Percentiles rank a stretch among this genome's conserved stretches.
Evolutionary conservation across 768 basidiomycete genomes (phyloP).

Genomic region (Coprinopsis cinerea): DNA sequence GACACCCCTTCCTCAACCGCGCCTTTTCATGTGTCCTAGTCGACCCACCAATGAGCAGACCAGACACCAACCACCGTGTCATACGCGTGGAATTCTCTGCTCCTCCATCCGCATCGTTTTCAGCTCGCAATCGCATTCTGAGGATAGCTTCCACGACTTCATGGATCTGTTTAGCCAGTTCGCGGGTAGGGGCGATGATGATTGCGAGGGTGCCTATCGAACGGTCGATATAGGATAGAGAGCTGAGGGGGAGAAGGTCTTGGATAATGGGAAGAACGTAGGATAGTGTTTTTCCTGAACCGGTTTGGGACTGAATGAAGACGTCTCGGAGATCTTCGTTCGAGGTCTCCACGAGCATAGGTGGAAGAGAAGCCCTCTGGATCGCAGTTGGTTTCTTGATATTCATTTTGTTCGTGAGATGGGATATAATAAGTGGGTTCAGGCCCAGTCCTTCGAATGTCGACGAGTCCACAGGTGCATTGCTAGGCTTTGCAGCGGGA

Average conservation of each 20-base stretch:
- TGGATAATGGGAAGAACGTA: conserved; percentile 94
- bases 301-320: conserved; percentile 95
- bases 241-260: conserved; percentile 85
- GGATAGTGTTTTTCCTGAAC: conserved; percentile 92
- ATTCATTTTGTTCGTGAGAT: conserved; percentile 73
- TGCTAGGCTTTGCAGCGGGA: conserved; percentile 52
- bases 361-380: conserved; percentile 73
- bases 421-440: conserved; percentile 70
- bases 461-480: conserved; percentile 79
- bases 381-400: conserved; percentile 87
- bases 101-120: conserved; percentile 47
- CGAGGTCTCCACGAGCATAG: conserved; percentile 30
- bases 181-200: conserved; percentile 92
- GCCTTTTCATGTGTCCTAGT: conserved; percentile 95
- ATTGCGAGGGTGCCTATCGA: conserved; percentile 93
- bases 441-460: conserved; percentile 82
- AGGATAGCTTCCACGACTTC: conserved; percentile 87
- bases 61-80: conserved; percentile 92
- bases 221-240: conserved; percentile 89
- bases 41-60: conserved; percentile 89
- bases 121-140: conserved; percentile 62
- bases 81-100: conserved; percentile 40
- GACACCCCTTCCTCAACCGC: conserved; percentile 86
- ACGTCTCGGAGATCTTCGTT: conserved; percentile 54
- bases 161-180: conserved; percentile 94